These are phyloP conservation scores for Globisporangium radiosum DNA, from an alignment of 352 stramenopile species.

Conservation along the genomic window DNA sequence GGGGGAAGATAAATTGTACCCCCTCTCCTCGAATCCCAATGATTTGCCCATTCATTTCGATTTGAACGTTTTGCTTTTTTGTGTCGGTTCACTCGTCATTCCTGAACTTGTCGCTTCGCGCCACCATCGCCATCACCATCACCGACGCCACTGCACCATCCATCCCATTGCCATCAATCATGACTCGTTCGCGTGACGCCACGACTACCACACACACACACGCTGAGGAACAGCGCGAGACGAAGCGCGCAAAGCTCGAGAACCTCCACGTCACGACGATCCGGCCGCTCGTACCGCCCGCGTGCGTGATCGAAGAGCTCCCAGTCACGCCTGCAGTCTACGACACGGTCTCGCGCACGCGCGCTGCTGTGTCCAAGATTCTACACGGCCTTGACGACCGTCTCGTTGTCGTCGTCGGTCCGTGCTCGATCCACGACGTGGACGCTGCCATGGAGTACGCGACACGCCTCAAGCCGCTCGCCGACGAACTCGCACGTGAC, in stretches of 20 bases:
- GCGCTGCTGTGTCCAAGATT: conserved; percentile 58
- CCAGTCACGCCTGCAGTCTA: conserved; percentile 63
- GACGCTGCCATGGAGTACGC: conserved; percentile 85
- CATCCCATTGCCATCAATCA: conserved; percentile 8
- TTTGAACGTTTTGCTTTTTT: too few species aligned
- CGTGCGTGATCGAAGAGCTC: conserved; percentile 68
- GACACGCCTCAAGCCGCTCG: conserved; percentile 45
- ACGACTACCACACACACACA: background rate
- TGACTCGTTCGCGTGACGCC: conserved; percentile 18
- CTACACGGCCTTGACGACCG: conserved; percentile 78
- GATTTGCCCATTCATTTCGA: too few species aligned
- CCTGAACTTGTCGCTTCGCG: too few species aligned
- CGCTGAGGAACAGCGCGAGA: conserved; percentile 24
- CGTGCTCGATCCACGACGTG: conserved; percentile 88
- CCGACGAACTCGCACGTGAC: conserved; percentile 75
- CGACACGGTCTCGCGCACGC: conserved; percentile 49
- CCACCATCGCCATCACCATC: too few species aligned
- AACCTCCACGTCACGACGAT: conserved; percentile 70
- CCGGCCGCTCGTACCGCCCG: conserved; percentile 57
- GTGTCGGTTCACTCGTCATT: too few species aligned
- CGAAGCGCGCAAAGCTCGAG: conserved; percentile 66
- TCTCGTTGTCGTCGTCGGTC: conserved; percentile 77
- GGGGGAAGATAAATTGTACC: too few species aligned
- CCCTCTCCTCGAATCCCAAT: too few species aligned
- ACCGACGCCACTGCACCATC: too few species aligned